A percentile compares a stretch with the other conserved stretches of the same genome.
These are phyloP conservation scores for Omphalea diandra DNA, from an alignment of 441 rosid species.

Conservation along the genomic window DNA sequence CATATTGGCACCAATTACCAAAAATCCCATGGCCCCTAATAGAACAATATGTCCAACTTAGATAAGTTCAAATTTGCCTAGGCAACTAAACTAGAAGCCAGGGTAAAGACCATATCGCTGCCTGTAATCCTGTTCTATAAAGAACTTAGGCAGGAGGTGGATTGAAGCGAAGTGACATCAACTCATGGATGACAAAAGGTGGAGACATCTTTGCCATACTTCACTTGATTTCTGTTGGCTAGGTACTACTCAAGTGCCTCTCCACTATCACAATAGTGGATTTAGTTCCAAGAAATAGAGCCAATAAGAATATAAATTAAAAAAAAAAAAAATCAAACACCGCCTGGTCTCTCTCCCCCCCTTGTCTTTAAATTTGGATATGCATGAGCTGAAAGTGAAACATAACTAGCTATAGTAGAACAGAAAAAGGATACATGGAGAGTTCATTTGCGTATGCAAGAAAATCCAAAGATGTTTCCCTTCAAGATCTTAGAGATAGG, in stretches of 20 bases:
- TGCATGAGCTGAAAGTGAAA: slow-evolving; percentile 16
- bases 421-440: slow-evolving; percentile 22
- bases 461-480: slow-evolving; percentile 43
- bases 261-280: slow-evolving; percentile 24
- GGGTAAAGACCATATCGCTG: no score
- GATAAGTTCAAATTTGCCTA: not conserved
- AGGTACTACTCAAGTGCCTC: slow-evolving; percentile 14
- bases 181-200: slow-evolving; percentile 20
- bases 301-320: no score
- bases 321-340: not conserved
- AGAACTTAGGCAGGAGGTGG: not conserved
- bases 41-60: slow-evolving; percentile 8
- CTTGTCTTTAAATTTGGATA: slow-evolving; percentile 31
- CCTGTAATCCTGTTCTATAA: not conserved
- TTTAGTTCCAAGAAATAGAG: not conserved
- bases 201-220: slow-evolving; percentile 26
- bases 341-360: not conserved
- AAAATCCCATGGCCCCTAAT: not conserved
- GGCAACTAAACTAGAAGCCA: not conserved
- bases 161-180: slow-evolving; percentile 29
- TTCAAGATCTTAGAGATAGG: slow-evolving; percentile 44
- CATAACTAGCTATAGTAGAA: not conserved
- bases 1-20: slow-evolving; percentile 1
- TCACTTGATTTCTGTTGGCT: slow-evolving; percentile 30
- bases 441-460: slow-evolving; percentile 21